Evolutionary conservation across 164 flowering plant species (phyloP), one percentile per base, ranked within the genome.

Genomic region (Sextonia rubra): DNA sequence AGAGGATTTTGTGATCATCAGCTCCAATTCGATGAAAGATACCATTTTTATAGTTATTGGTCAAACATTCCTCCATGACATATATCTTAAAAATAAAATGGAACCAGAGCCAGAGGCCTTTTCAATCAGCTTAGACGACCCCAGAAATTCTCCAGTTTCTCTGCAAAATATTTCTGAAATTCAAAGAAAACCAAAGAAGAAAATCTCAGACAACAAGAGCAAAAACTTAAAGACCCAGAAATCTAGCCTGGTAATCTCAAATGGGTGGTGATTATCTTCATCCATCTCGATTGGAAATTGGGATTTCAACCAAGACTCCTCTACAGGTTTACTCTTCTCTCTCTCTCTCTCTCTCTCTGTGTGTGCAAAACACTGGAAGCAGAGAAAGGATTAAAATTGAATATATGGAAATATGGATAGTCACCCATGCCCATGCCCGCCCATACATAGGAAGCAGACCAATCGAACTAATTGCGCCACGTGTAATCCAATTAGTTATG

Each of bases 211-310:
- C 5, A 7, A 7, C n/a, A 48, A 62, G 1, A 29, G 12, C 3
- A 63, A 62, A 60, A 72, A 49, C 22, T 23, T 3, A 27, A 73
- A 73, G 73, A 48, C 74, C 66, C 61, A 73, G 70, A 69, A 71
- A 1, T 56, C 63, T 66, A 65, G 82, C 87, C 85, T 79, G 77
- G 71, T 52, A 63, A 79, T 69, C 60, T 68, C 63, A 69, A 77
- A 60, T 75, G 80, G 75, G 77, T 71, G 70, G 17, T 71, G 12
- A 62, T 48, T 48, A 17, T 20, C 62, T 62, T 47, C 62, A 5
- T 69, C 73, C 60, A 62, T 62, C 52, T 69, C 18, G 65, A 62
- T 62, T 27, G 17, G 26, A 62, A 20, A 23, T 9, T 17, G 23
- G 24, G n/a, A 58, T 12, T 12, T 62, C 65, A 62, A 25, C 27